Evolutionary conservation across 371 early-diverging fungal species (phyloP).

Genomic region (Nematocida parisii): DNA sequence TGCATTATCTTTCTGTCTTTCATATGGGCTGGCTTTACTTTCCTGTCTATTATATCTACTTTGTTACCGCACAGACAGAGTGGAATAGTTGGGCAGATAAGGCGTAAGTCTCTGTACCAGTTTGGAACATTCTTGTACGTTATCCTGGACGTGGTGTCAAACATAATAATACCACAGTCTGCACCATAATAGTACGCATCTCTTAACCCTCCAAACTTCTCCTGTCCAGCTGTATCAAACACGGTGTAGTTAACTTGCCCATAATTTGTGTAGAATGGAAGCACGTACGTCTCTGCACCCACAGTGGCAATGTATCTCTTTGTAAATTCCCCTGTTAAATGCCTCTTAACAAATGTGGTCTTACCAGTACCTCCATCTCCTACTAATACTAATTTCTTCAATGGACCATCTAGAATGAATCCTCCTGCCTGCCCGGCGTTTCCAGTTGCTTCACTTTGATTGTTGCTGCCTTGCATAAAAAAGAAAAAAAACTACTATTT

Average conservation of each 20-base stretch:
- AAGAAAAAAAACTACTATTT: constrained; percentile 24
- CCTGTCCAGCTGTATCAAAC: constrained; percentile 99
- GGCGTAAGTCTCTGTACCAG: constrained; percentile 98
- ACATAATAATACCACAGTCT: constrained; percentile 99
- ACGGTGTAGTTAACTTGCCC: constrained; percentile 81
- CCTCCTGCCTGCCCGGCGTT: constrained; percentile 10
- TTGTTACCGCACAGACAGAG: constrained; percentile 99
- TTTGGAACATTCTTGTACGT: constrained; percentile 99
- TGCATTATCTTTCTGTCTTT: constrained; percentile 72
- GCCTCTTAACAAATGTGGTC: constrained; percentile 99
- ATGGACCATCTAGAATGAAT: neutral
- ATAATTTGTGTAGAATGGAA: constrained; percentile 91
- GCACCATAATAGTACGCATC: constrained; percentile 99
- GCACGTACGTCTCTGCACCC: constrained; percentile 96
- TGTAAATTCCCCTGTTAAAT: constrained; percentile 97
- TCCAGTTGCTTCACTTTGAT: constrained; percentile 25
- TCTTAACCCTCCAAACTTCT: constrained; percentile 98
- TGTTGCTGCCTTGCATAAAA: constrained; percentile 26
- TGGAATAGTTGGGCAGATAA: constrained; percentile 85
- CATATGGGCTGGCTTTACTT: constrained; percentile 97
- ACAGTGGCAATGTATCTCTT: constrained; percentile 98
- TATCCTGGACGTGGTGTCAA: constrained; percentile 97
- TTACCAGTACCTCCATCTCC: constrained; percentile 99
- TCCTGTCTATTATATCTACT: constrained; percentile 98
- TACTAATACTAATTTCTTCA: constrained; percentile 73